These are phyloP conservation scores for Apiotrichum siamense DNA, from an alignment of 1,284 basidiomycete species.

Conservation along the genomic window DNA sequence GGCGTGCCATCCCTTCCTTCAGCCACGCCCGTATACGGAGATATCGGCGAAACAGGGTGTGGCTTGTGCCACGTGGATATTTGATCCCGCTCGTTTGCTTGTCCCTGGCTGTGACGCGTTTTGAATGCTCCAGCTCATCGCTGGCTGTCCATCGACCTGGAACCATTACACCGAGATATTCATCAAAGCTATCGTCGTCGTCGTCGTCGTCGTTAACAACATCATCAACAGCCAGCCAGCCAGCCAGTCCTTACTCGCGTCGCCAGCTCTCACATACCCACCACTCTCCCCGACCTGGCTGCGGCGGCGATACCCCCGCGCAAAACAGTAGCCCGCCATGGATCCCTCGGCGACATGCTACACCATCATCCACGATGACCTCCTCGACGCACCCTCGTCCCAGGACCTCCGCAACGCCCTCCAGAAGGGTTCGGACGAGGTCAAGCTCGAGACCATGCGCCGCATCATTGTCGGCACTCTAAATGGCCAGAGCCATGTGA, in stretches of 20 bases:
- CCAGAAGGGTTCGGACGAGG: conserved; percentile 88
- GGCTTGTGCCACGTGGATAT: not conserved
- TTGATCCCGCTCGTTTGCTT: not conserved
- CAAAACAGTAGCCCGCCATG: conserved; percentile 31
- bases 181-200: too few species aligned
- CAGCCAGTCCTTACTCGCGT: not conserved
- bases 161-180: too few species aligned
- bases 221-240: not conserved
- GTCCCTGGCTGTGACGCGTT: not conserved
- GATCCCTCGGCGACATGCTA: conserved; percentile 58
- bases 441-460: conserved; percentile 94
- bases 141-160: too few species aligned
- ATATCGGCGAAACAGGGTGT: not conserved
- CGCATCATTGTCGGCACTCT: conserved; percentile 92
- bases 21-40: not conserved
- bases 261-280: not conserved
- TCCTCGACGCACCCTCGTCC: conserved; percentile 64
- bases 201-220: not conserved
- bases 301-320: not conserved
- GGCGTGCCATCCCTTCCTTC: not conserved
- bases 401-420: conserved; percentile 79
- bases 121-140: not conserved
- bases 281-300: not conserved
- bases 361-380: conserved; percentile 74
- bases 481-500: conserved; percentile 75